Conservation (phyloP, 495 filamentous ascomycete species). For the Penicillium lividum region DNA sequence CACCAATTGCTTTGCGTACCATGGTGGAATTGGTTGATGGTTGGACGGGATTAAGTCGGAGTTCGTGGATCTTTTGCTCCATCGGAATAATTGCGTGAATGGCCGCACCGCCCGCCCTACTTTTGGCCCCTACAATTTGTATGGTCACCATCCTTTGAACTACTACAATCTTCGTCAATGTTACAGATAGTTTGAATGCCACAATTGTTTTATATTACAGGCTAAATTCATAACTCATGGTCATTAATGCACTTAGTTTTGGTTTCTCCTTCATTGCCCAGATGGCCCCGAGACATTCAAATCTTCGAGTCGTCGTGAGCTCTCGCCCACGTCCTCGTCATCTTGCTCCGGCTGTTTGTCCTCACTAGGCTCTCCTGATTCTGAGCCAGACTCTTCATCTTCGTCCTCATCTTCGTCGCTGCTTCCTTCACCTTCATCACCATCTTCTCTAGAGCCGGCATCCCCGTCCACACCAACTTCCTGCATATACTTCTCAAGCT, state of each 20-base stretch:
- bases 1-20: conserved; percentile 35
- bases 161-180: neutral
- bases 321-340: conserved; percentile 29
- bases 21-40: conserved; percentile 29
- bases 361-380: conserved; percentile 15
- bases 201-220: conserved; percentile 26
- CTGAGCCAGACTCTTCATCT: conserved; percentile 15
- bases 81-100: conserved; percentile 35
- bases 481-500: conserved; percentile 86
- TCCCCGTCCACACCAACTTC: conserved; percentile 64
- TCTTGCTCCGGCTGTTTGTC: conserved; percentile 18
- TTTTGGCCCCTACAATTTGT: too few relatives aligned
- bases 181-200: neutral
- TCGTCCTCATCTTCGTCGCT: conserved; percentile 29
- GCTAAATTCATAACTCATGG: conserved; percentile 37
- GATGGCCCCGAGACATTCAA: conserved; percentile 38
- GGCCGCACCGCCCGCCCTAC: conserved; percentile 40
- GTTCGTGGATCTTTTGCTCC: conserved; percentile 34
- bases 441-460: conserved; percentile 46
- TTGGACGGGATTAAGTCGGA: conserved; percentile 6
- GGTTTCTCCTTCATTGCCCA: conserved; percentile 13
- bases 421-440: conserved; percentile 39
- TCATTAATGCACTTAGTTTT: conserved; percentile 30
- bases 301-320: conserved; percentile 33
- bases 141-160: too few relatives aligned